Conservation (phyloP, 306 rosid species). For the Arachis hypogaea region DNA sequence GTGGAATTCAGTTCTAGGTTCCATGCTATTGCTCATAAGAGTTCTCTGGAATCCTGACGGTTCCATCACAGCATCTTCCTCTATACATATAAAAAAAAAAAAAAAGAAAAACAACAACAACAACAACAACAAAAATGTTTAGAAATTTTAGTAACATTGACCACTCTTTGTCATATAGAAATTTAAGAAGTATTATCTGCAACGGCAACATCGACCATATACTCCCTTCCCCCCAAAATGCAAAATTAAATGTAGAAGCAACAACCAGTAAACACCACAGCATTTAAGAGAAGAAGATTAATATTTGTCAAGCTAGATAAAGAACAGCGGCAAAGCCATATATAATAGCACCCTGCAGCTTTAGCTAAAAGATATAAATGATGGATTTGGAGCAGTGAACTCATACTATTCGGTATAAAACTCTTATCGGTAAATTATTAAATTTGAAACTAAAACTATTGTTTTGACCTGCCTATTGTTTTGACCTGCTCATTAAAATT, state of each 20-base stretch:
- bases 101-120: neutral
- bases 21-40: constrained; percentile 53
- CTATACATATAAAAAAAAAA: constrained; percentile 20
- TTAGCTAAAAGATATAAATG: neutral
- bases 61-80: constrained; percentile 47
- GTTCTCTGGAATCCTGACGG: constrained; percentile 42
- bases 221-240: neutral
- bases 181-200: constrained; percentile 29
- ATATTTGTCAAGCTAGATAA: neutral
- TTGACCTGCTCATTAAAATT: neutral
- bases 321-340: neutral
- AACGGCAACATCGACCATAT: constrained; percentile 11
- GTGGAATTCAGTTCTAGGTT: constrained; percentile 56
- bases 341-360: neutral
- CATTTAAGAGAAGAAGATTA: constrained; percentile 22
- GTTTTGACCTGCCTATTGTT: neutral
- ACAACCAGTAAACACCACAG: constrained; percentile 28
- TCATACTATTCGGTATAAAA: constrained; percentile 6
- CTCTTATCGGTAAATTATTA: neutral
- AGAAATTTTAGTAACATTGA: constrained; percentile 23
- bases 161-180: constrained; percentile 1
- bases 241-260: constrained; percentile 9
- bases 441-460: neutral
- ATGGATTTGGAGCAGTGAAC: neutral
- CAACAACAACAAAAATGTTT: neutral